A percentile compares a stretch with the other conserved stretches of the same genome.
Conservation (phyloP, 192 early-diverging fungal genomes). For the Gonapodya prolifera region DNA sequence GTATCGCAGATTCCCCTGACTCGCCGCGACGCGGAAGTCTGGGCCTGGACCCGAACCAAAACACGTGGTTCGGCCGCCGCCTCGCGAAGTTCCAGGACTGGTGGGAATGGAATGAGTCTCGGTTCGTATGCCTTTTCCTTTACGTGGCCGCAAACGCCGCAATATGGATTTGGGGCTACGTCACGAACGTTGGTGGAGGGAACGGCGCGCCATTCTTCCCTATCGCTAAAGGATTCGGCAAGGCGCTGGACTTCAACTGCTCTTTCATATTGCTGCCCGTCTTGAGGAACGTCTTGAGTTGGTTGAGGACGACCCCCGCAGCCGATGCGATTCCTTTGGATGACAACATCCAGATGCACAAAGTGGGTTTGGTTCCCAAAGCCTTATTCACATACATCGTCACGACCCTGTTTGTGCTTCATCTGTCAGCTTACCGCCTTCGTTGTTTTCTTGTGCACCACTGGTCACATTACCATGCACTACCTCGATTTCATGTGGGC, state of each 20-base stretch:
- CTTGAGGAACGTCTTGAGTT: slow-evolving; percentile 67
- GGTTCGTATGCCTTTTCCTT: slow-evolving; percentile 9
- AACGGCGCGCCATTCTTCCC: slow-evolving; percentile 16
- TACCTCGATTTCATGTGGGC: slow-evolving; percentile 66
- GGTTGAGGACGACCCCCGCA: slow-evolving; percentile 58
- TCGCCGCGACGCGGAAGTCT: background rate
- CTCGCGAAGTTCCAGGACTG: slow-evolving; percentile 6
- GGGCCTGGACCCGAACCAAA: background rate
- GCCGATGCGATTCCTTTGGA: slow-evolving; percentile 71
- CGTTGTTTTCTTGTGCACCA: slow-evolving; percentile 66
- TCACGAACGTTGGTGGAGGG: background rate
- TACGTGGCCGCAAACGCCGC: slow-evolving; percentile 11
- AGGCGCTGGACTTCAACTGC: slow-evolving; percentile 62
- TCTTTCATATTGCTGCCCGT: slow-evolving; percentile 69
- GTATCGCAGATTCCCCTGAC: background rate
- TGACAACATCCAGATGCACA: slow-evolving; percentile 50
- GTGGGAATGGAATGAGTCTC: slow-evolving; percentile 18
- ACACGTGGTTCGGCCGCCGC: background rate
- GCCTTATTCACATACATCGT: background rate
- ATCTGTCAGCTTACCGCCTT: slow-evolving; percentile 28
- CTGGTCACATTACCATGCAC: slow-evolving; percentile 56
- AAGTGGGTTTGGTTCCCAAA: background rate
- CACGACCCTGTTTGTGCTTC: background rate
- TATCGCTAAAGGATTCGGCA: slow-evolving; percentile 23
- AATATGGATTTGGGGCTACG: slow-evolving; percentile 19